Evolutionary conservation across 257 asterid species (phyloP).

Genomic region (Salvia splendens): DNA sequence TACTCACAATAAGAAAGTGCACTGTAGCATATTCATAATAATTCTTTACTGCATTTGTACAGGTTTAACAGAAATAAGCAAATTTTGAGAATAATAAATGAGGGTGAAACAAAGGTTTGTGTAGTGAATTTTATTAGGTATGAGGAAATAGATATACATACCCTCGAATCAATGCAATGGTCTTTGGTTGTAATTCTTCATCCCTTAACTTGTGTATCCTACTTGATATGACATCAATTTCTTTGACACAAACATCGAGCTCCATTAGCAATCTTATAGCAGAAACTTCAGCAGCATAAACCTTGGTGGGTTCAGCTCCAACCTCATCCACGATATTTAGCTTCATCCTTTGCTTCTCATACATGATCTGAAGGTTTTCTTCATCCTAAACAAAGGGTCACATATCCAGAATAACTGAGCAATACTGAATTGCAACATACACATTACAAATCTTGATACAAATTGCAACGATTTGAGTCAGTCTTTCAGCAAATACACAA

Average conservation of each 20-base stretch:
- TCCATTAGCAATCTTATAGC: constrained; percentile 57
- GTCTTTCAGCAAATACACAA: background rate
- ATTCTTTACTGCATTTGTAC: background rate
- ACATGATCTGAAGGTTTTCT: constrained; percentile 70
- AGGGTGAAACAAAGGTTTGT: constrained; percentile 13
- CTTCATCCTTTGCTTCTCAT: constrained; percentile 73
- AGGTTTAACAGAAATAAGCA: background rate
- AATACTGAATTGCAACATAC: constrained; percentile 35
- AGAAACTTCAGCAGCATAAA: constrained; percentile 69
- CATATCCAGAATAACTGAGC: constrained; percentile 39
- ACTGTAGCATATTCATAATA: background rate
- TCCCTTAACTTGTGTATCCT: constrained; percentile 86
- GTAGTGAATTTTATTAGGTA: constrained; percentile 13
- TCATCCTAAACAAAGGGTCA: constrained; percentile 73
- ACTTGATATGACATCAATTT: constrained; percentile 68
- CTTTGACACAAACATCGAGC: constrained; percentile 72
- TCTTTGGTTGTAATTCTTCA: constrained; percentile 86
- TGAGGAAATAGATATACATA: constrained; percentile 38
- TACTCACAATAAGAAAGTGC: background rate
- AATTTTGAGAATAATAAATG: background rate
- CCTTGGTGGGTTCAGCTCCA: constrained; percentile 78
- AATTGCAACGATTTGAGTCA: background rate
- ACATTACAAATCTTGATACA: constrained; percentile 16
- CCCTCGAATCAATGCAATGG: constrained; percentile 80
- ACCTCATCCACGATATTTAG: constrained; percentile 59